Evolutionary conservation across 2,329 filamentous ascomycete genomes (phyloP).

Genomic region (Beauveria rudraprayagi): DNA sequence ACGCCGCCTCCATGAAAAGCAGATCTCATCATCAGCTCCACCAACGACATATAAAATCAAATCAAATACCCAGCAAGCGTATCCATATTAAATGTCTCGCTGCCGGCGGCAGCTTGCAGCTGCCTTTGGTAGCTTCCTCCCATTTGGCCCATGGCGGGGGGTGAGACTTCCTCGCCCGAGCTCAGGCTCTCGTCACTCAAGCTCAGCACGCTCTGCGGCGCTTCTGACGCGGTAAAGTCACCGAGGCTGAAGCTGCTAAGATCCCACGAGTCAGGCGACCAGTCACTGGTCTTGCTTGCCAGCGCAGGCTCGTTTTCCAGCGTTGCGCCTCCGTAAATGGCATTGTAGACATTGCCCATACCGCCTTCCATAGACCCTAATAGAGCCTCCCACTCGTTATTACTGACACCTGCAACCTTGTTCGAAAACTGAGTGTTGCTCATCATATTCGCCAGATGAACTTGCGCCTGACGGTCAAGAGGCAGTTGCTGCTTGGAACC

Average conservation of each 20-base stretch:
- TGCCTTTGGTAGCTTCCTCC: slow-evolving; percentile 27
- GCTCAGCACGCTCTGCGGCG: slow-evolving; percentile 46
- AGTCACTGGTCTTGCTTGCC: slow-evolving; percentile 34
- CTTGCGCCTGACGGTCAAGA: slow-evolving; percentile 18
- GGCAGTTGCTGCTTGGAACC: slow-evolving; percentile 25
- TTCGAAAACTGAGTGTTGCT: slow-evolving; percentile 12
- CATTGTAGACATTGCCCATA: slow-evolving; percentile 75
- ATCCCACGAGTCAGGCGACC: slow-evolving; percentile 53
- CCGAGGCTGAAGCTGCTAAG: slow-evolving; percentile 41
- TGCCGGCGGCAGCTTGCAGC: slow-evolving; percentile 17
- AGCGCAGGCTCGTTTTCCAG: slow-evolving; percentile 38
- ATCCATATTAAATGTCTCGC: slow-evolving; percentile 13
- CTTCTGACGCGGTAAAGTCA: slow-evolving; percentile 33
- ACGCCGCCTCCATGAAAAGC: background rate
- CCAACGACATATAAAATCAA: background rate
- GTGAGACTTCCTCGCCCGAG: slow-evolving; percentile 43
- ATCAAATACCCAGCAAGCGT: slow-evolving; percentile 16
- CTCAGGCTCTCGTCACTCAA: slow-evolving; percentile 51
- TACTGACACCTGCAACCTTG: slow-evolving; percentile 41
- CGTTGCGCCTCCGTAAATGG: slow-evolving; percentile 62
- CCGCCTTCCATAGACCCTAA: slow-evolving; percentile 73
- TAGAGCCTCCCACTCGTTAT: slow-evolving; percentile 74
- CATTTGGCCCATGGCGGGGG: slow-evolving; percentile 36
- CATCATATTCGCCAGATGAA: slow-evolving; percentile 19
- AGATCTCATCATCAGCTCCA: background rate